A percentile compares a stretch with the other conserved stretches of the same genome.
Evolutionary conservation across 768 basidiomycete genomes (phyloP).

Genomic region (Tylopilus balloui): DNA sequence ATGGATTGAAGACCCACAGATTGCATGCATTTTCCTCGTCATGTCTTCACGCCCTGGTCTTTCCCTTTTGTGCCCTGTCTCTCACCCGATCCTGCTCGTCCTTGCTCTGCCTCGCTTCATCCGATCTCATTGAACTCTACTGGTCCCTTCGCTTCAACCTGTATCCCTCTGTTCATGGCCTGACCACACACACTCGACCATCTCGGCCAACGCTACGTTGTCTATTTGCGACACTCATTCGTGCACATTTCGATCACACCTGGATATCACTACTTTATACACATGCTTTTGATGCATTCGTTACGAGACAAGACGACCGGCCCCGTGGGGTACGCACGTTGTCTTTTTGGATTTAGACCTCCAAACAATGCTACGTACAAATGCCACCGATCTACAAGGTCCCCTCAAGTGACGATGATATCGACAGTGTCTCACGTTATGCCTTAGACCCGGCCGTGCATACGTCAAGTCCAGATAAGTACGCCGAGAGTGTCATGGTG

Average conservation of each 20-base stretch:
- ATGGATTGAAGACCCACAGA: slow-evolving; percentile 14
- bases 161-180: slow-evolving; percentile 3
- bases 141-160: slow-evolving; percentile 3
- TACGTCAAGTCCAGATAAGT: slow-evolving; percentile 6
- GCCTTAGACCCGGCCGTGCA: neutral
- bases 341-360: neutral
- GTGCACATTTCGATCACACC: slow-evolving; percentile 1
- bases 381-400: neutral
- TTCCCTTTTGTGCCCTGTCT: slow-evolving; percentile 12
- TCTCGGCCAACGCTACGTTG: slow-evolving; percentile 4
- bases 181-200: slow-evolving; percentile 1
- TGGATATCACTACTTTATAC: neutral
- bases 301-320: neutral
- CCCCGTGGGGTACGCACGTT: neutral
- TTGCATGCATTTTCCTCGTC: slow-evolving; percentile 11
- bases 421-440: neutral
- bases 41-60: slow-evolving; percentile 8
- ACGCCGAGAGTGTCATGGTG: neutral
- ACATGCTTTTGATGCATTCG: neutral
- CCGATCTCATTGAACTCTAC: slow-evolving; percentile 7
- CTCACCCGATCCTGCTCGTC: slow-evolving; percentile 4
- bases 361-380: neutral
- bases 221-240: slow-evolving; percentile 3
- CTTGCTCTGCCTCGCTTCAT: slow-evolving; percentile 11
- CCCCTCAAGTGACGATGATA: neutral